Evolutionary conservation across 768 basidiomycete genomes (phyloP), one percentile per base, ranked within the genome.

Genomic region (Rhizopogon vinicolor): DNA sequence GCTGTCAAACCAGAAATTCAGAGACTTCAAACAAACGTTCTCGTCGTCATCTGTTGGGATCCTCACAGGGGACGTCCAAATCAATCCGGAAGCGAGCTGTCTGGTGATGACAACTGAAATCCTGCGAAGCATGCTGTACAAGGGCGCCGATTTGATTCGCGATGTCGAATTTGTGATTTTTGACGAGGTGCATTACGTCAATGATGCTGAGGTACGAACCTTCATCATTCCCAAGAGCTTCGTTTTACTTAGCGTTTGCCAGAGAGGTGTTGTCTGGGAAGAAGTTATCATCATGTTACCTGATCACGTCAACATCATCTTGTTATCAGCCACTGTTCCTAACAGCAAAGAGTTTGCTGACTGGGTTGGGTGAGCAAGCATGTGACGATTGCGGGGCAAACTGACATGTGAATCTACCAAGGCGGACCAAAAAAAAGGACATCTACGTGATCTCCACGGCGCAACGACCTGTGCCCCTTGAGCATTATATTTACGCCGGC

Each of bases 281-380:
- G 96, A 99, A 73, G 96, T 99, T 28, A 99, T 99, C 61, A 99
- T 99, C 69, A 98, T 99, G 94, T 78, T 99, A 12, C 97, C 97
- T 0, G 97, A 98, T 61, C 96, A 99, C 71, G 90, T 98, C 68
- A 96, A 90, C 70, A 98, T 99, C 65, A 98, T 99, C 53, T 76
- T 99, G 42, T 77, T 99, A 14, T 98, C 95, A 3, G 97, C 97
- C 8, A 99, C 97, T 2, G 96, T 99, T 0, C 95, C 97, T 7
- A 99, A 99, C 65, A 93, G 95, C 12, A 92, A 89, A 66, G 97
- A 98, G 66, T 99, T 99, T 65, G 97, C 97, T 4, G 94, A 94
- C 61, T 99, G 97, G 97, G 96, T 98, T 56, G 97, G 97, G 96
- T 98, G 68, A 66, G 87, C 67, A 46, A 22, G 28, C 13, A 25